A percentile compares a stretch with the other conserved stretches of the same genome.
phyloP scores from a whole-genome alignment of 371 early-diverging fungal species.

The Rhizopus microsporus region DNA sequence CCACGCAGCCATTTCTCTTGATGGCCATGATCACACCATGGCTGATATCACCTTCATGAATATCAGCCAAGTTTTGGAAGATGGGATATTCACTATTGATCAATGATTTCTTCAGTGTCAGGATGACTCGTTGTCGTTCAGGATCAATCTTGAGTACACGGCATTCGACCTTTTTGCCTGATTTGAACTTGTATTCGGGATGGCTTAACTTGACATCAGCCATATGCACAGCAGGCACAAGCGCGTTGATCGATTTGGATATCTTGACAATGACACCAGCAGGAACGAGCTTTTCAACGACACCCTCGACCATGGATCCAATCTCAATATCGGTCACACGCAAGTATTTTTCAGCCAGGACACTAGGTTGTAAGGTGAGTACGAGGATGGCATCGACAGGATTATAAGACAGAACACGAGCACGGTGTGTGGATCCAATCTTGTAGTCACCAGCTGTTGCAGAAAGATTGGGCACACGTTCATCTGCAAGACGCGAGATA shows the following conservation, averaged over 20 bases:
- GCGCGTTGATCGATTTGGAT: constrained; percentile 66
- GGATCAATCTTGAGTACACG: constrained; percentile 70
- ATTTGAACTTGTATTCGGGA: constrained; percentile 80
- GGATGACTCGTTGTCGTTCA: constrained; percentile 52
- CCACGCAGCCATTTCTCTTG: constrained; percentile 69
- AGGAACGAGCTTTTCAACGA: constrained; percentile 47
- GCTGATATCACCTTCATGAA: constrained; percentile 58
- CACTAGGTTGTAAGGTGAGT: constrained; percentile 70
- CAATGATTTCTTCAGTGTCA: constrained; percentile 84
- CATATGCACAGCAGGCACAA: constrained; percentile 74
- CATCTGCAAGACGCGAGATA: constrained; percentile 76
- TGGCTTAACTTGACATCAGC: constrained; percentile 74
- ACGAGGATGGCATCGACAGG: constrained; percentile 72
- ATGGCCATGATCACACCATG: constrained; percentile 69
- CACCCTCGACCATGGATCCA: constrained; percentile 68
- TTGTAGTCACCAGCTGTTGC: constrained; percentile 60
- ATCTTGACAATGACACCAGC: constrained; percentile 70
- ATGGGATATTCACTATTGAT: constrained; percentile 70
- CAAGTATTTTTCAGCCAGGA: constrained; percentile 71
- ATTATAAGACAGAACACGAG: constrained; percentile 79
- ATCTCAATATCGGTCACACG: constrained; percentile 68
- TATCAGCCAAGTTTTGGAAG: constrained; percentile 59
- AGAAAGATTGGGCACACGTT: constrained; percentile 47
- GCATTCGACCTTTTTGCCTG: constrained; percentile 65
- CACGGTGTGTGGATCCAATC: constrained; percentile 70